These are phyloP conservation scores for Penicillium dipodomyicola DNA, from an alignment of 495 filamentous ascomycete species.

Conservation along the genomic window DNA sequence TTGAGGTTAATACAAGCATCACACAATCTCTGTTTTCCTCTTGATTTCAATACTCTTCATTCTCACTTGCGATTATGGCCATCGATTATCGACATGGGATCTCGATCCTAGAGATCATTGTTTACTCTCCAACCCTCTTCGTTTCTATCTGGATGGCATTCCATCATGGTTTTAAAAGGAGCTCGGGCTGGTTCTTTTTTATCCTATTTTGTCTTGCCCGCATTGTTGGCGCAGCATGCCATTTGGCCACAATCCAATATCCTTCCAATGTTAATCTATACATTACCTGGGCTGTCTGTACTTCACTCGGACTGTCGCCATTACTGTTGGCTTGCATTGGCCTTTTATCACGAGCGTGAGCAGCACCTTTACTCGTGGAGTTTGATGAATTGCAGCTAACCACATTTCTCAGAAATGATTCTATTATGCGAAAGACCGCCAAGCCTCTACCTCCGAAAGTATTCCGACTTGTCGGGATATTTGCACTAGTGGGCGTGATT, in stretches of 20 bases:
- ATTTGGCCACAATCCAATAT: slow-evolving; percentile 36
- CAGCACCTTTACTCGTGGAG: not conserved
- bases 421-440: slow-evolving; percentile 20
- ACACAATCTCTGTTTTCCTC: no score
- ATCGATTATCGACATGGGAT: slow-evolving; percentile 33
- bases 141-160: slow-evolving; percentile 35
- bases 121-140: slow-evolving; percentile 34
- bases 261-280: slow-evolving; percentile 23
- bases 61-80: not conserved
- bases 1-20: not conserved
- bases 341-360: slow-evolving; percentile 26
- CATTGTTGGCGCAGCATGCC: slow-evolving; percentile 34
- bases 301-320: slow-evolving; percentile 27
- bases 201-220: slow-evolving; percentile 38
- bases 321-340: slow-evolving; percentile 18
- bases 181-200: slow-evolving; percentile 37
- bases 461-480: slow-evolving; percentile 23
- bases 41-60: not conserved
- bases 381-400: not conserved
- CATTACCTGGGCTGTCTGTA: slow-evolving; percentile 25
- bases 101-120: slow-evolving; percentile 35
- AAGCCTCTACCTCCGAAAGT: slow-evolving; percentile 18
- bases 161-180: slow-evolving; percentile 38
- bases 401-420: slow-evolving; percentile 17
- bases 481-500: slow-evolving; percentile 21